Evolutionary conservation across 768 basidiomycete species (phyloP).

Genomic region (Termitomyces sp.): DNA sequence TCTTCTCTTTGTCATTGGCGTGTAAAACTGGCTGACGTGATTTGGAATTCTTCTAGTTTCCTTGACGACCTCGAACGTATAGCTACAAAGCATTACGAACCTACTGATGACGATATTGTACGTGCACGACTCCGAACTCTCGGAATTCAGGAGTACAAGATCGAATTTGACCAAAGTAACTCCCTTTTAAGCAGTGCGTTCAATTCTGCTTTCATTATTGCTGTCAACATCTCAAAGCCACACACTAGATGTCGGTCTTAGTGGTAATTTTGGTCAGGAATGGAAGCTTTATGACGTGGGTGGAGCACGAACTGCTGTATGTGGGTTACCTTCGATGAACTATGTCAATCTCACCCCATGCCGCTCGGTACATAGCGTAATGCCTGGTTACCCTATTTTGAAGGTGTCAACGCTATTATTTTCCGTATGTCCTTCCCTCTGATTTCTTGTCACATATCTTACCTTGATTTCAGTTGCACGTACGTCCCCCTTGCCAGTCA

Average conservation of each 20-base stretch:
- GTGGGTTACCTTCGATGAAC: constrained; percentile 8
- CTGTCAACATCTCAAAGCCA: not conserved
- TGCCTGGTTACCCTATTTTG: constrained; percentile 71
- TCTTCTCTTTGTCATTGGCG: constrained; percentile 11
- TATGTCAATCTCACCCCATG: not conserved
- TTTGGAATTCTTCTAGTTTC: constrained; percentile 38
- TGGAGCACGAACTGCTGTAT: constrained; percentile 50
- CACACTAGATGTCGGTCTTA: constrained; percentile 7
- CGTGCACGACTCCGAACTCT: constrained; percentile 64
- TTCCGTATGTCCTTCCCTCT: constrained; percentile 50
- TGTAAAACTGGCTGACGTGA: not conserved
- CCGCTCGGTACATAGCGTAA: constrained; percentile 39
- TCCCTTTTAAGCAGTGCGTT: constrained; percentile 7
- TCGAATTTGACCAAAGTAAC: constrained; percentile 40
- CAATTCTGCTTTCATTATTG: not conserved
- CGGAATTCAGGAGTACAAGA: constrained; percentile 64
- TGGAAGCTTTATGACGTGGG: constrained; percentile 72
- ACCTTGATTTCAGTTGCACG: constrained; percentile 35
- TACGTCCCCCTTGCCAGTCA: constrained; percentile 30
- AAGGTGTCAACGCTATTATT: constrained; percentile 70
- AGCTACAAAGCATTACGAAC: constrained; percentile 47
- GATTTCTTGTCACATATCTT: not conserved
- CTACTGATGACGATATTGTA: constrained; percentile 56
- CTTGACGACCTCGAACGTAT: constrained; percentile 62
- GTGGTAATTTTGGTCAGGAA: constrained; percentile 35